These are phyloP conservation scores for Pleurotus eryngii DNA, from an alignment of 768 basidiomycete species.

Conservation along the genomic window DNA sequence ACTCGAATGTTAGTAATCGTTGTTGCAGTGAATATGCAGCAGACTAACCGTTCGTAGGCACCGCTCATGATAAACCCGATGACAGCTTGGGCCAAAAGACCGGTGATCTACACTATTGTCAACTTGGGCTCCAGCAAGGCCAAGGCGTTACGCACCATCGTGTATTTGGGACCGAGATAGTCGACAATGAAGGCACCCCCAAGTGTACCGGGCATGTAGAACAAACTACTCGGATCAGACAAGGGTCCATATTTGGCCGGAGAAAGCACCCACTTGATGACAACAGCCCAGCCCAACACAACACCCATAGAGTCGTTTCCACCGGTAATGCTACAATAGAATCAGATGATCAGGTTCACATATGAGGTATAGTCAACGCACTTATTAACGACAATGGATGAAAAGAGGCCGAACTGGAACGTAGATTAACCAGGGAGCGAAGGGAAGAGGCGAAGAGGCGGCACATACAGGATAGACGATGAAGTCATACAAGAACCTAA, in stretches of 20 bases:
- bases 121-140: background rate
- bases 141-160: constrained; percentile 49
- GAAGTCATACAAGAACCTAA: constrained; percentile 76
- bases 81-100: constrained; percentile 64
- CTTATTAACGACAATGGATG: constrained; percentile 71
- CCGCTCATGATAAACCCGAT: constrained; percentile 92
- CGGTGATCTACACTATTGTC: constrained; percentile 47
- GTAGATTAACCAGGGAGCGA: constrained; percentile 6
- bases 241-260: too few relatives aligned
- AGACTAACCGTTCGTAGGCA: constrained; percentile 52
- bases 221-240: constrained; percentile 20
- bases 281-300: constrained; percentile 81
- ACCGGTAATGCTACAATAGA: constrained; percentile 52
- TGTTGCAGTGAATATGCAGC: background rate
- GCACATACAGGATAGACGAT: constrained; percentile 67
- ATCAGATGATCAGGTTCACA: background rate
- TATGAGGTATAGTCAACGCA: constrained; percentile 22
- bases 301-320: constrained; percentile 45
- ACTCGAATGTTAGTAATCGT: background rate
- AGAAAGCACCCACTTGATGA: constrained; percentile 62
- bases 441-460: background rate
- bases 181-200: constrained; percentile 76
- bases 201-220: constrained; percentile 51
- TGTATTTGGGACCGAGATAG: constrained; percentile 69
- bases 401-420: constrained; percentile 72